Conservation (phyloP, 768 basidiomycete species). For the Pleurotus djamor region DNA sequence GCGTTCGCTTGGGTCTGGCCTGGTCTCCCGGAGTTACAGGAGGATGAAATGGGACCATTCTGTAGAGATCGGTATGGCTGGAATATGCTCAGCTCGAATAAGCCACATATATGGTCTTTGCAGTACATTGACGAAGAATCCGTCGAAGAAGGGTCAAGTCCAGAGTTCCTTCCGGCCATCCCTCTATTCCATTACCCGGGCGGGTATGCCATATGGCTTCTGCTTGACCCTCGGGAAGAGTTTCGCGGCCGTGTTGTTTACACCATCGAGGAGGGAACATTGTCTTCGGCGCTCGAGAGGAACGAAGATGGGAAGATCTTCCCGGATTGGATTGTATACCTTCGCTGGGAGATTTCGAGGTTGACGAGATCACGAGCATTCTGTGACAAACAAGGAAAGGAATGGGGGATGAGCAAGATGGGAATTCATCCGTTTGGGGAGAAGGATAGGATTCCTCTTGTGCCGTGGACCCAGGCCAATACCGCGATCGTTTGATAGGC, state of each 20-base stretch:
- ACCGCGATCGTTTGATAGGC: too few relatives aligned
- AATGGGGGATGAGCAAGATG: too few relatives aligned
- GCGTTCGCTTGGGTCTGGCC: slow-evolving; percentile 17
- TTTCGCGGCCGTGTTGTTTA: not conserved
- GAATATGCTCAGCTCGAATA: not conserved
- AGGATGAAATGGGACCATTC: not conserved
- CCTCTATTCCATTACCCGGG: not conserved
- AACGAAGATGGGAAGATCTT: not conserved
- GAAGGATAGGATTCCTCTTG: too few relatives aligned
- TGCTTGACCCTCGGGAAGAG: not conserved
- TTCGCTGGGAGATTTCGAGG: not conserved
- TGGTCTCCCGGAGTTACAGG: slow-evolving; percentile 8
- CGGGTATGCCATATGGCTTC: not conserved
- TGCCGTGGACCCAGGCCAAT: too few relatives aligned
- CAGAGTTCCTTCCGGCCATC: not conserved
- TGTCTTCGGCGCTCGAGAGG: not conserved
- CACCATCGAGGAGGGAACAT: not conserved
- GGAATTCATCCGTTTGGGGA: too few relatives aligned
- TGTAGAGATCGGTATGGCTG: not conserved
- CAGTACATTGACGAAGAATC: not conserved
- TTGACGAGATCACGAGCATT: too few relatives aligned
- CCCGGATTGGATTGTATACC: not conserved
- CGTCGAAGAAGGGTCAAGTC: not conserved
- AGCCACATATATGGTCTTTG: not conserved
- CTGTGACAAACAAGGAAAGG: too few relatives aligned